A percentile compares a stretch with the other conserved stretches of the same genome.
Evolutionary conservation across 2,329 filamentous ascomycete genomes (phyloP).

Genomic region (Hypoxylon sp.): DNA sequence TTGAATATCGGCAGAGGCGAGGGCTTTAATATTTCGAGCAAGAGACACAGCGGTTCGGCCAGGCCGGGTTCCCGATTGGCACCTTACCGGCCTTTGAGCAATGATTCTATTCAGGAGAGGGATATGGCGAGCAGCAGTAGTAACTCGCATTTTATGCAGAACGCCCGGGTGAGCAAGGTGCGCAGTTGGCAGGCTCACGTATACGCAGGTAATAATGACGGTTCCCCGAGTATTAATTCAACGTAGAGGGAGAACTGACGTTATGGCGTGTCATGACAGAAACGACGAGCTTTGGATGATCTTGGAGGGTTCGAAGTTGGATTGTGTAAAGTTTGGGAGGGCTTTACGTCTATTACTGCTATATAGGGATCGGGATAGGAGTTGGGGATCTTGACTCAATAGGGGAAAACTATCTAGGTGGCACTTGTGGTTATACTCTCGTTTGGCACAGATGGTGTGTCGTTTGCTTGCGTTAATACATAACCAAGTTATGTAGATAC

Average conservation of each 20-base stretch:
- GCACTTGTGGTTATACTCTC: conserved; percentile 32
- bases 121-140: conserved; percentile 36
- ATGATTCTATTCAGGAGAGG: conserved; percentile 43
- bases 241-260: conserved; percentile 35
- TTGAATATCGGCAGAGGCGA: conserved; percentile 51
- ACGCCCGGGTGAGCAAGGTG: conserved; percentile 51
- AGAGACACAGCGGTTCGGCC: conserved; percentile 49
- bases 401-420: conserved; percentile 22
- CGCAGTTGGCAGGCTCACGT: conserved; percentile 57
- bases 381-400: conserved; percentile 23
- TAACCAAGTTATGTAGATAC: conserved; percentile 9
- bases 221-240: conserved; percentile 22
- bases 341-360: conserved; percentile 14
- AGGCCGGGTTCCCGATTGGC: conserved; percentile 35
- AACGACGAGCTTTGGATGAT: conserved; percentile 35
- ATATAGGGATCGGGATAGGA: conserved; percentile 25
- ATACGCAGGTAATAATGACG: conserved; percentile 51
- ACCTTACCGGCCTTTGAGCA: conserved; percentile 47
- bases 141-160: conserved; percentile 50
- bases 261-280: conserved; percentile 32
- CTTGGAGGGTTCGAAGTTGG: background rate
- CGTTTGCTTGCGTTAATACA: conserved; percentile 10
- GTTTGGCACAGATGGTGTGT: background rate
- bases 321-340: conserved; percentile 12
- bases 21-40: conserved; percentile 49